Conservation (phyloP, 2,329 filamentous ascomycete species). For the Exophiala aquamarina region DNA sequence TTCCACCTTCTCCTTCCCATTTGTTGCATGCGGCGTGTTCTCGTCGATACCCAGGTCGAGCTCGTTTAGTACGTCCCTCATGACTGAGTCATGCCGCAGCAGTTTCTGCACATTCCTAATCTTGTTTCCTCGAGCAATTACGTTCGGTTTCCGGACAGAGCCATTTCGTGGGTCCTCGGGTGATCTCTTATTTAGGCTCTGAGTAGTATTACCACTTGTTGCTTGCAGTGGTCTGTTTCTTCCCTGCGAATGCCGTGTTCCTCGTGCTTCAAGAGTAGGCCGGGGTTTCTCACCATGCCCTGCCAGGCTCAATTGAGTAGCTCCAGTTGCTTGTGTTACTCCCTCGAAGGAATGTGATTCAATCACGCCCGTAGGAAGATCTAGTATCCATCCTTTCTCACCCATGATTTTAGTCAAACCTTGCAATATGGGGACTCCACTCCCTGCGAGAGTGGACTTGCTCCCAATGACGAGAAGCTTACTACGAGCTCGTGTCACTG, state of each 20-base stretch:
- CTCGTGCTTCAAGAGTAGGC: background rate
- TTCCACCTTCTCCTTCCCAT: background rate
- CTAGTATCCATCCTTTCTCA: slow-evolving; percentile 72
- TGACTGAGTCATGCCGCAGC: slow-evolving; percentile 65
- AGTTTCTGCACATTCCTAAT: slow-evolving; percentile 47
- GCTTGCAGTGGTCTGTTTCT: slow-evolving; percentile 19
- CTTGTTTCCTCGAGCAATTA: slow-evolving; percentile 56
- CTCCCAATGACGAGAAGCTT: slow-evolving; percentile 90
- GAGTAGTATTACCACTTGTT: slow-evolving; percentile 24
- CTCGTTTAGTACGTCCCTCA: slow-evolving; percentile 78
- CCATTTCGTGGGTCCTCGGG: slow-evolving; percentile 35
- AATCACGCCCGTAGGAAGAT: slow-evolving; percentile 65
- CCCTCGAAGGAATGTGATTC: slow-evolving; percentile 69
- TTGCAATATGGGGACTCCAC: slow-evolving; percentile 69
- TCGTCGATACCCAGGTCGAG: slow-evolving; percentile 19
- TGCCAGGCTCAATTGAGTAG: slow-evolving; percentile 10
- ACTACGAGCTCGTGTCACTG: slow-evolving; percentile 86
- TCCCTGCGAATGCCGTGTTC: background rate
- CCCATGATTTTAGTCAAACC: slow-evolving; percentile 78
- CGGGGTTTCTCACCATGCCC: slow-evolving; percentile 11
- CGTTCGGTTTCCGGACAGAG: slow-evolving; percentile 49
- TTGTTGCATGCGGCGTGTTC: background rate
- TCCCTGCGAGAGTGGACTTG: slow-evolving; percentile 66
- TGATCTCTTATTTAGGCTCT: slow-evolving; percentile 35
- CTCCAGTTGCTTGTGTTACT: slow-evolving; percentile 22